Conservation (phyloP, 495 filamentous ascomycete genomes). For the Ramalina peruviana region DNA sequence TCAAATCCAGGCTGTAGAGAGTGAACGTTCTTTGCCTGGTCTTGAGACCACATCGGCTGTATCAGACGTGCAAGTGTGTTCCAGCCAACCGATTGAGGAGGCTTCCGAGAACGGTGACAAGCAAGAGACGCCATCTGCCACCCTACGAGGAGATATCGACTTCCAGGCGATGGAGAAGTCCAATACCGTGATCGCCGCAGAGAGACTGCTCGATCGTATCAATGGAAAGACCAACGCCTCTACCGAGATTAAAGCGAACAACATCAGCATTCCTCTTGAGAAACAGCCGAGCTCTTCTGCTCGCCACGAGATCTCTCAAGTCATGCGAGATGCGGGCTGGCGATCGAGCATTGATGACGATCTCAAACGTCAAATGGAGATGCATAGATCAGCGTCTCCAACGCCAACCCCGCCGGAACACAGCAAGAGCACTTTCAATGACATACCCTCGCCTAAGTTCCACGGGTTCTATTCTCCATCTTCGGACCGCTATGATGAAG, state of each 20-base stretch:
- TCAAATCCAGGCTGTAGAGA: no score
- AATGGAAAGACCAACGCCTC: background rate
- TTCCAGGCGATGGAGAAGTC: no score
- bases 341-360: slow-evolving; percentile 24
- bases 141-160: background rate
- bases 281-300: slow-evolving; percentile 12
- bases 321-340: slow-evolving; percentile 29
- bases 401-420: background rate
- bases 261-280: background rate
- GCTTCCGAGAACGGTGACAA: slow-evolving; percentile 1
- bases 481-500: no score
- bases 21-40: no score
- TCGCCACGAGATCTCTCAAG: slow-evolving; percentile 21
- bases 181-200: background rate
- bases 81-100: no score
- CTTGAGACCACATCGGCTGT: no score
- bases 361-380: slow-evolving; percentile 11
- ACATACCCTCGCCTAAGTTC: slow-evolving; percentile 16
- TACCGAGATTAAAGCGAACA: background rate
- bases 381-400: no score
- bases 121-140: background rate
- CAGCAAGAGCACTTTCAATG: slow-evolving; percentile 5
- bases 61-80: no score
- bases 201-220: background rate
- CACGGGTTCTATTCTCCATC: slow-evolving; percentile 19